Evolutionary conservation across 202 grass and related monocot species (phyloP), one percentile per base, ranked within the genome.

Genomic region (Hordeum pubiflorum): DNA sequence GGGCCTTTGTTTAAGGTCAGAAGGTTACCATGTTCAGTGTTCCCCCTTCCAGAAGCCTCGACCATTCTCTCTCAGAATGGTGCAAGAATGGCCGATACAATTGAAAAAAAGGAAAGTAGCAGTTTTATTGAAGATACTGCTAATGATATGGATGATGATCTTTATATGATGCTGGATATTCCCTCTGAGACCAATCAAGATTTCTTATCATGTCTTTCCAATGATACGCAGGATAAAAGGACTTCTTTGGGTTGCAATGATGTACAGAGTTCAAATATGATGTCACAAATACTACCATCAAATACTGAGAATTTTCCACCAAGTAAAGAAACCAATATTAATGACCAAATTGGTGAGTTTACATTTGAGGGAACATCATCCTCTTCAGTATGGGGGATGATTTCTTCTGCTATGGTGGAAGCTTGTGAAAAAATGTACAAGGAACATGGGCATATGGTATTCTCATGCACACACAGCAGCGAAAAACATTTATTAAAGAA

Each of bases 261-360:
- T 70, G 9, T 63, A n/a, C 74, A 82, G 12, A 82, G 27, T 37
- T 75, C 20, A 44, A 43, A 74, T 85, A 74, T 64, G 22, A 63
- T 26, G 29, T 33, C 56, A 58, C 73, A 67, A 34, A 41, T 36
- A 72, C 37, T 69, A 21, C 24, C 23, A 54, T 86, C 57, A 39
- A 48, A 86, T 29, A 59, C 74, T 69, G 71, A 76, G n/a, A 57
- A 76, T 66, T 67, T 63, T 64, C 69, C 31, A 71, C 77, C 58
- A 36, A 59, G 79, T 57, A 74, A 78, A 68, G 84, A 84, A 83
- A 41, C 71, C 36, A 88, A 58, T 82, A 18, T 71, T 17, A 82
- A 69, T 52, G 96, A 96, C 88, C 79, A 79, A 89, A 99, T 99
- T 79, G 92, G 96, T 58, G 90, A 91, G 18, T 95, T 91, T 77